Evolutionary conservation across 2,329 filamentous ascomycete genomes (phyloP), one percentile per base, ranked within the genome.

Genomic region (Trichoderma sp.): DNA sequence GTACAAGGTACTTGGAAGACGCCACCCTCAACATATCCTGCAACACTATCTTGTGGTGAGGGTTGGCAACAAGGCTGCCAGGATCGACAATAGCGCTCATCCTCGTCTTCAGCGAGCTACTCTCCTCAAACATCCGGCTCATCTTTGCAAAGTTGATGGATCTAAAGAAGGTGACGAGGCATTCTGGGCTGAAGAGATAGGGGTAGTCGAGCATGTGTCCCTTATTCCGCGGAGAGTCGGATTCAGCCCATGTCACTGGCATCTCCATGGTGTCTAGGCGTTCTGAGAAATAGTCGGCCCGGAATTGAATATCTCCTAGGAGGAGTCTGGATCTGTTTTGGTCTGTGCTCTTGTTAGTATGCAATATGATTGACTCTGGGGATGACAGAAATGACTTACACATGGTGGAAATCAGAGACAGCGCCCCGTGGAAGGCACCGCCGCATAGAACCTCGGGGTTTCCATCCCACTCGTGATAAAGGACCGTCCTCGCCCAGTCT

Each of bases 71-170:
- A 1, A 91, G 79, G 63, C 85, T 88, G 26, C 85, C 85, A 3
- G 85, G 84, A 17, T 85, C 83, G 13, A 88, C 84, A 9, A 88
- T 87, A 2, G 85, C 84, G n/a, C 84, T 84, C 76, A 91, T 88
- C 17, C 88, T 83, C 39, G 83, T 86, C 73, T 86, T 85, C 0
- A 89, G 80, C 0, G 87, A 89, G 72, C 84, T 88, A 0, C 92
- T 90, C 74, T 90, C 87, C 77, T 96, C 92, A 76, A 91, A 94
- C 17, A 91, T 88, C 71, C 90, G 88, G 75, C 91, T 93, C 95
- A 98, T 98, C 17, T 88, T 88, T 0, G 93, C 89, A 76, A 96
- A 94, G 78, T 97, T 98, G 77, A 97, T 91, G 4, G 93, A 89
- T 20, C 95, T 91, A 79, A 98, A 98, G 79, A 94, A 97, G 0